Percentiles rank a stretch among this genome's conserved stretches.
These are phyloP conservation scores for Naganishia friedmannii DNA, from an alignment of 768 basidiomycete genomes.

Conservation along the genomic window DNA sequence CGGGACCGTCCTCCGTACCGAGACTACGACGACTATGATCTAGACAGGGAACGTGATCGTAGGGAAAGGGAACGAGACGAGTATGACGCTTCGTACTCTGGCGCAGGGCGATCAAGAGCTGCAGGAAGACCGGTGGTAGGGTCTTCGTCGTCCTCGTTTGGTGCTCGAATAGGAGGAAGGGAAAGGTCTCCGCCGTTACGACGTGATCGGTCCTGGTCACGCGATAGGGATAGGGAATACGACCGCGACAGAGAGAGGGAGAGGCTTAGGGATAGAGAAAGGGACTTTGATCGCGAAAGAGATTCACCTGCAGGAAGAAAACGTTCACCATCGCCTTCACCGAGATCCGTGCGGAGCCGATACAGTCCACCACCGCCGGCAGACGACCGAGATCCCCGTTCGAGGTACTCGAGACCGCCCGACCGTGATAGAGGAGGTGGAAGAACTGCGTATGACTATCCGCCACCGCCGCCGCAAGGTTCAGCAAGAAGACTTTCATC, in stretches of 20 bases:
- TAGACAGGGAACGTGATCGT: background rate
- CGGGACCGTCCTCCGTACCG: constrained; percentile 7
- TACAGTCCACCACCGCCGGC: background rate
- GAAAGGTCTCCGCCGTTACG: background rate
- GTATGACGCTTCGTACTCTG: background rate
- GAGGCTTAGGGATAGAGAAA: background rate
- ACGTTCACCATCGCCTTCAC: constrained; percentile 13
- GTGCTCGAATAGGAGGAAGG: background rate
- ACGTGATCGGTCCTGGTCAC: background rate
- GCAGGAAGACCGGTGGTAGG: background rate
- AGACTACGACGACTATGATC: constrained; percentile 16
- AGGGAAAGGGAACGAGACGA: background rate
- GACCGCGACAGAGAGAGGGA: background rate
- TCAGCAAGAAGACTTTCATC: background rate
- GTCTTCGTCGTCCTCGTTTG: background rate
- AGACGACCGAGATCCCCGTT: background rate
- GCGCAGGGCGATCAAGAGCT: background rate
- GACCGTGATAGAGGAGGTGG: background rate
- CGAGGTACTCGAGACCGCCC: background rate
- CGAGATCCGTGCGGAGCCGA: background rate
- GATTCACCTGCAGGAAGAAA: background rate
- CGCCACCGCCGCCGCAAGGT: background rate
- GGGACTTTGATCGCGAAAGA: background rate
- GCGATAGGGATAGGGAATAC: background rate
- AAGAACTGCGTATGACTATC: background rate